These are phyloP conservation scores for Haematococcus lacustris DNA, from an alignment of 139 green algal species.

Conservation along the genomic window DNA sequence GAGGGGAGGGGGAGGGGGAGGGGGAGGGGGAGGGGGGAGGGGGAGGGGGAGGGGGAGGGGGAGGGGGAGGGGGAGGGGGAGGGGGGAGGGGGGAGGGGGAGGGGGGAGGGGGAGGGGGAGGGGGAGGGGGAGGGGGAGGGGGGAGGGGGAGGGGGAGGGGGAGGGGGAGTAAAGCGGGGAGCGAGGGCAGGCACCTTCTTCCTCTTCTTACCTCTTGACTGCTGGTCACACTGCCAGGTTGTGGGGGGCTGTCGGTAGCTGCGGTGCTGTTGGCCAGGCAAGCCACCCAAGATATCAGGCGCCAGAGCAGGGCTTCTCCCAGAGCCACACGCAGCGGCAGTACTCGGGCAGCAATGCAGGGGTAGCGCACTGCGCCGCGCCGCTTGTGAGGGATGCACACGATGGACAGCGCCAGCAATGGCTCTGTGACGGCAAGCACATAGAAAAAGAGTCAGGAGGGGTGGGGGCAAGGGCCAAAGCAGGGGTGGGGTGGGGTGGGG, in stretches of 20 bases:
- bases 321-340: conserved; percentile 44
- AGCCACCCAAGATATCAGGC: conserved; percentile 3
- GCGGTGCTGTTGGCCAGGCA: background rate
- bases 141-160: no score
- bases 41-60: no score
- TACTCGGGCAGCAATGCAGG: conserved; percentile 44
- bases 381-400: conserved; percentile 26
- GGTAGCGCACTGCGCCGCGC: conserved; percentile 48
- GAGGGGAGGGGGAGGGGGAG: no score
- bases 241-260: background rate
- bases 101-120: no score
- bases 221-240: background rate
- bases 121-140: no score
- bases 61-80: no score
- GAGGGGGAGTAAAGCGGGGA: no score
- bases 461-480: no score
- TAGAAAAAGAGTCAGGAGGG: no score
- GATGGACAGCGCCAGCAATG: background rate
- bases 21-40: no score
- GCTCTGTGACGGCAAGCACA: background rate
- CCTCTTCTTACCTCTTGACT: background rate
- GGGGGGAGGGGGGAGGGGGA: no score
- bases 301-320: conserved; percentile 60
- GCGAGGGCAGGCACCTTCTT: background rate
- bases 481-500: no score